phyloP scores from a whole-genome alignment of 2,329 filamentous ascomycete species.

The Trichoderma sp. region DNA sequence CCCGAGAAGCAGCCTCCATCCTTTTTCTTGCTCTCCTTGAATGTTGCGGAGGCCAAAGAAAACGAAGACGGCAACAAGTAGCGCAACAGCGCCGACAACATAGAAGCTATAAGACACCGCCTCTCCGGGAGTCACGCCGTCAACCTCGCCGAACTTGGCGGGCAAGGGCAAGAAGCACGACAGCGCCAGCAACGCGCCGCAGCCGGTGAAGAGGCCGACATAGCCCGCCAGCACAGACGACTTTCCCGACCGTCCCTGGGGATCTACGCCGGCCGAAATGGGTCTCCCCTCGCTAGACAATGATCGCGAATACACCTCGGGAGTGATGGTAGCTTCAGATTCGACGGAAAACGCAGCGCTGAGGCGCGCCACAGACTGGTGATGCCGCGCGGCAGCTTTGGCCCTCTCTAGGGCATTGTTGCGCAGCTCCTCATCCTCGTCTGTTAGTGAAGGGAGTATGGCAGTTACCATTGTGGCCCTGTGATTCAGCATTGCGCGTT shows the following conservation, averaged over 20 bases:
- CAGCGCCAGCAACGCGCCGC: slow-evolving; percentile 83
- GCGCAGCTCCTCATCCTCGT: slow-evolving; percentile 41
- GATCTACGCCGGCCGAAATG: slow-evolving; percentile 25
- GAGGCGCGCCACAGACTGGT: slow-evolving; percentile 41
- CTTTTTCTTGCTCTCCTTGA: slow-evolving; percentile 74
- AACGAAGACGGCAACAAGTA: slow-evolving; percentile 71
- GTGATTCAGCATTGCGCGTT: not conserved
- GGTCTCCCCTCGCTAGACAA: slow-evolving; percentile 32
- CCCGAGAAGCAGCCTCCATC: slow-evolving; percentile 59
- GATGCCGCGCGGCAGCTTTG: slow-evolving; percentile 39
- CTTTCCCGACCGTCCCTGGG: slow-evolving; percentile 38
- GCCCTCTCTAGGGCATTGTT: slow-evolving; percentile 29
- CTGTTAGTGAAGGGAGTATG: slow-evolving; percentile 72
- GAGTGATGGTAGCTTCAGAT: slow-evolving; percentile 74
- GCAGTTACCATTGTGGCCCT: slow-evolving; percentile 95
- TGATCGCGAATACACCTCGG: slow-evolving; percentile 52
- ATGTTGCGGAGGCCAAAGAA: slow-evolving; percentile 71
- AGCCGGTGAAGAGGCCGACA: slow-evolving; percentile 89
- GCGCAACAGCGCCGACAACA: slow-evolving; percentile 70
- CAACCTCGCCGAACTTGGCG: slow-evolving; percentile 67
- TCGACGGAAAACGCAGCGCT: slow-evolving; percentile 66
- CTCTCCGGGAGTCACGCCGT: slow-evolving; percentile 68
- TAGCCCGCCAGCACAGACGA: slow-evolving; percentile 72
- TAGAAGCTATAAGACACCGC: slow-evolving; percentile 87
- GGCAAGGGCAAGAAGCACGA: slow-evolving; percentile 82